Evolutionary conservation across 768 basidiomycete species (phyloP).

Genomic region (Tremella yokohamensis): DNA sequence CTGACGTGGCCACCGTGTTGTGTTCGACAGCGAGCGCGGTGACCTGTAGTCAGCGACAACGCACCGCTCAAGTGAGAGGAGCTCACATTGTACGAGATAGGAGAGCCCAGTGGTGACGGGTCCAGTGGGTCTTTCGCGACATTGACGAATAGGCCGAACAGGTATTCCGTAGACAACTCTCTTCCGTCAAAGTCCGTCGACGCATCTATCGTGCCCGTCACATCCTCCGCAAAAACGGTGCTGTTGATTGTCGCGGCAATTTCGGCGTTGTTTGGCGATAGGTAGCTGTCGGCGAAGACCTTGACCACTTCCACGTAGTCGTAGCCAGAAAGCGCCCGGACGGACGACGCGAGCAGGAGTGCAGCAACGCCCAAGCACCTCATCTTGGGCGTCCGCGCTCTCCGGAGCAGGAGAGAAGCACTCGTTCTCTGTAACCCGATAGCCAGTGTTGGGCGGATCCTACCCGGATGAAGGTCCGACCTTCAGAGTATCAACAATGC

Average conservation of each 20-base stretch:
- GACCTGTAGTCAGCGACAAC: slow-evolving; percentile 13
- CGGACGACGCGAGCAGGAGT: background rate
- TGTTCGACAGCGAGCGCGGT: slow-evolving; percentile 23
- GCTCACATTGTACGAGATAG: slow-evolving; percentile 29
- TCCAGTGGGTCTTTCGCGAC: slow-evolving; percentile 16
- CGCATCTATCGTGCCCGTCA: slow-evolving; percentile 23
- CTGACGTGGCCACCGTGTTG: slow-evolving; percentile 15
- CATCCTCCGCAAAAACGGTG: slow-evolving; percentile 32
- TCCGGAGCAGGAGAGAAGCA: background rate
- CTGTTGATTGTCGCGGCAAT: slow-evolving; percentile 24
- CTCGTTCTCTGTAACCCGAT: no score
- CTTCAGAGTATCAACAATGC: no score
- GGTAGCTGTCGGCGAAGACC: slow-evolving; percentile 16
- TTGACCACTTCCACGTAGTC: slow-evolving; percentile 14
- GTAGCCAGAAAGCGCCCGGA: background rate
- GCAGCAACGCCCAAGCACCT: background rate
- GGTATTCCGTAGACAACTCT: slow-evolving; percentile 32
- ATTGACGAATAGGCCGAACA: slow-evolving; percentile 33
- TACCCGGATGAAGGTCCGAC: no score
- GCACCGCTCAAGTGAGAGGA: background rate
- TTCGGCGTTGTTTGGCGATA: slow-evolving; percentile 15
- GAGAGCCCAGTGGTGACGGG: slow-evolving; percentile 25
- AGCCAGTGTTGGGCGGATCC: no score
- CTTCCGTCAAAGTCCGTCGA: slow-evolving; percentile 23
- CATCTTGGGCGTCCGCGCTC: background rate